These are phyloP conservation scores for Periconia macrospinosa DNA, from an alignment of 2,329 filamentous ascomycete species.

Conservation along the genomic window DNA sequence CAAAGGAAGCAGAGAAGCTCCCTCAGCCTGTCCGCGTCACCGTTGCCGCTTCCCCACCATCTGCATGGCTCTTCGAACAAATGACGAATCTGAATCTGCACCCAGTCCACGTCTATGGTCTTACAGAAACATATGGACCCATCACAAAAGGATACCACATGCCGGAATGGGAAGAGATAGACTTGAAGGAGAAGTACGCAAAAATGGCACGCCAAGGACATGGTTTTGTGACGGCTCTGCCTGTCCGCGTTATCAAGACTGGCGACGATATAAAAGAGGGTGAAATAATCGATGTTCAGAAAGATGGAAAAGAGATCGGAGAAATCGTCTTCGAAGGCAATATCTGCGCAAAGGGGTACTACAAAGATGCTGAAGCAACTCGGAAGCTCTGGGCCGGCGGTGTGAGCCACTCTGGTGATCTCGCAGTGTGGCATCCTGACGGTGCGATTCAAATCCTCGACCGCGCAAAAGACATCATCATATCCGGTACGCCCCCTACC, in stretches of 20 bases:
- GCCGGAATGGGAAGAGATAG: constrained; percentile 78
- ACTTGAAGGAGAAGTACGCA: constrained; percentile 75
- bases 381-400: constrained; percentile 85
- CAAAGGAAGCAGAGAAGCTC: constrained; percentile 72
- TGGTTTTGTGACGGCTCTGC: constrained; percentile 81
- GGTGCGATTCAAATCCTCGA: constrained; percentile 91
- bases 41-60: constrained; percentile 89
- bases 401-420: constrained; percentile 83
- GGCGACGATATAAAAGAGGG: constrained; percentile 64
- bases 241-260: constrained; percentile 78
- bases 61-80: constrained; percentile 85
- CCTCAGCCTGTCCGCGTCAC: constrained; percentile 77
- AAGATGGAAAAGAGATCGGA: constrained; percentile 74
- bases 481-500: constrained; percentile 66
- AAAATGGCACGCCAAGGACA: constrained; percentile 95
- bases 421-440: constrained; percentile 91
- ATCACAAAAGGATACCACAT: constrained; percentile 93
- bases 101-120: constrained; percentile 91
- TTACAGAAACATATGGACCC: constrained; percentile 88
- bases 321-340: constrained; percentile 89
- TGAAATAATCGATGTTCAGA: constrained; percentile 66
- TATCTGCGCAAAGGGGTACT: constrained; percentile 89
- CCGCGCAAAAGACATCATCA: constrained; percentile 96
- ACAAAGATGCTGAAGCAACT: constrained; percentile 85
- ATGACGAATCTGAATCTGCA: constrained; percentile 87